Evolutionary conservation across 2,329 filamentous ascomycete genomes (phyloP), one percentile per base, ranked within the genome.

Genomic region (Lojkania enalia): DNA sequence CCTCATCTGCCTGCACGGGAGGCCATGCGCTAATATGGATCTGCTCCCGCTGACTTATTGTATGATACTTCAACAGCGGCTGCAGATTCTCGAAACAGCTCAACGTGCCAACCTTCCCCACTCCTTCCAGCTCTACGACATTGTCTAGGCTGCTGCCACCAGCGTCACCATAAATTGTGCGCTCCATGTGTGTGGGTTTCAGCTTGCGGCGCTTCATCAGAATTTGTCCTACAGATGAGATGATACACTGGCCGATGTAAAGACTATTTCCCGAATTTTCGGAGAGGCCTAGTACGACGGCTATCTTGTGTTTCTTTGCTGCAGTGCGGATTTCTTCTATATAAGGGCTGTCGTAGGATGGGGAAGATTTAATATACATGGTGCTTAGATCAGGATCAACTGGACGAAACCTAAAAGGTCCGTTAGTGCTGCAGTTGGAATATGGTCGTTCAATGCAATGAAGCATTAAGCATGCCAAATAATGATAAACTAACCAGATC

Each of bases 351-450:
- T 73, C 64, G 11, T 64, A 57, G 0, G 58, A 54, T 1, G 79
- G 56, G 0, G 71, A 75, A 52, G 75, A 76, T 16, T 72, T 61
- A 27, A 77, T 72, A 57, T 77, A 78, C 23, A 66, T 58, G 0
- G 61, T 61, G 4, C 60, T 56, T 11, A 73, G 51, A 5, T 63
- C 60, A n/a, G 67, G 65, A 38, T 78, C 71, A 15, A 77, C 55
- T 4, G 72, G 69, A 2, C 68, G 66, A 1, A 64, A 62, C 60
- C 73, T 75, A 9, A 5, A n/a, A 16, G 6, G 16, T 9, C n/a
- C n/a, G 19, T 27, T 30, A 16, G 19, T 13, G n/a, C 21, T 20
- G 6, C 6, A 20, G 19, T 18, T n/a, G 6, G 14, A 18, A 18
- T n/a, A 20, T 6, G 20, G 29, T 18, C 13, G 20, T 5, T 4